Base-by-base conservation (phyloP, 805 yeast species). In the Candida schatavii region DNA sequence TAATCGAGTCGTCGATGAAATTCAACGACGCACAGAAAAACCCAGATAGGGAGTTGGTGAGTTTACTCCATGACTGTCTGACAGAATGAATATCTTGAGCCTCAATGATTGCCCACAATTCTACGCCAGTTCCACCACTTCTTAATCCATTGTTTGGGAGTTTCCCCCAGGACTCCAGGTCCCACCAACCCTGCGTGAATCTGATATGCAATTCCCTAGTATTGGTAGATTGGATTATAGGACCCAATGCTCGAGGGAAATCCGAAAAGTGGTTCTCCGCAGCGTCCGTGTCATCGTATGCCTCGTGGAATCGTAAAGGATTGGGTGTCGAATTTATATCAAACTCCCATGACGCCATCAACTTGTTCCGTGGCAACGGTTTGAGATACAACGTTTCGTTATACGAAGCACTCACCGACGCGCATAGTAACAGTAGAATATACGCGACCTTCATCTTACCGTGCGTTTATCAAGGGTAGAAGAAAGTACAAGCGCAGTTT, bases 171-270 rank as follows among this genome's bases (percentile, higher is more conserved):
- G 74, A 68, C 45, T 84, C 87, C 1, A 90, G 68, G 56, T 93
- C 96, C 91, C 97, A 93, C 81, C 89, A 85, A 0, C 99, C 99
- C 61, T 88, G 95, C 2, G 95, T 78, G 57, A 93, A 93, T 41
- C 97, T 68, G 45, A 93, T 65, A 59, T 88, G 96, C 35, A 93
- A 68, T 53, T 87, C 90, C 41, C 85, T 72, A 0, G 95, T 76
- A 44, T 75, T 71, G 2, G 95, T 77, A 10, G 74, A 62, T 32
- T 77, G 79, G 11, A 93, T 56, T 2, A 91, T 73, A 22, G 95
- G 93, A 3, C 88, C 91, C 6, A 93, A 65, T 1, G 88, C 70
- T 45, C 85, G 78, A 0, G 99, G 97, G 52, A 93, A 90, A 14
- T 77, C 74, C 3, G 77, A 77, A 55, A 81, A 83, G 53, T 83